Conservation (phyloP, 2,329 filamentous ascomycete genomes). For the Cercospora sp. region DNA sequence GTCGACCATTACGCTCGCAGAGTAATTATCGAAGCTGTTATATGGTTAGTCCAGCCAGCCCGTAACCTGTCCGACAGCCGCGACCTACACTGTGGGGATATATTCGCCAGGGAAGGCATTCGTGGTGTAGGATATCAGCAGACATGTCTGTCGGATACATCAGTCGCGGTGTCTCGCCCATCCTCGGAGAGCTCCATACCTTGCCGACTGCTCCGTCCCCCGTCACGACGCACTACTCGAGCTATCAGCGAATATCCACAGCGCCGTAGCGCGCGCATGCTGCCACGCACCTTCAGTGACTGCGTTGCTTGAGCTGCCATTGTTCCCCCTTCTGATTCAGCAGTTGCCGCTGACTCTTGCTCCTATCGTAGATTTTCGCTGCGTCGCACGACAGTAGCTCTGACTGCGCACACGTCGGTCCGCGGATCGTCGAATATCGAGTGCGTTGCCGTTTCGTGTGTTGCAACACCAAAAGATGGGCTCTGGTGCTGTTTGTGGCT, state of each 20-base stretch:
- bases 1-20: slow-evolving; percentile 98
- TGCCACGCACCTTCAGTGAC: slow-evolving; percentile 73
- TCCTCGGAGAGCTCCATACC: slow-evolving; percentile 56
- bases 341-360: not conserved
- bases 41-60: slow-evolving; percentile 11
- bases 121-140: slow-evolving; percentile 98
- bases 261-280: not conserved
- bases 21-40: slow-evolving; percentile 93
- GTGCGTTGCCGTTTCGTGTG: not conserved
- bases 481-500: not conserved
- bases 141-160: slow-evolving; percentile 71
- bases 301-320: slow-evolving; percentile 64
- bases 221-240: slow-evolving; percentile 77
- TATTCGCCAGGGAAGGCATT: slow-evolving; percentile 99
- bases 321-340: slow-evolving; percentile 4
- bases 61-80: slow-evolving; percentile 36
- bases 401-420: not conserved
- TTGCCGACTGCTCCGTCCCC: slow-evolving; percentile 99
- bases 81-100: slow-evolving; percentile 89
- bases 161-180: slow-evolving; percentile 25
- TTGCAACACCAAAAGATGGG: not conserved
- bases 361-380: slow-evolving; percentile 6
- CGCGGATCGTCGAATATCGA: not conserved
- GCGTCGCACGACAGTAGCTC: slow-evolving; percentile 15
- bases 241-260: slow-evolving; percentile 18